Base-by-base conservation (phyloP, 1,284 basidiomycete species). In the Sanguinoderma infundibulare region DNA sequence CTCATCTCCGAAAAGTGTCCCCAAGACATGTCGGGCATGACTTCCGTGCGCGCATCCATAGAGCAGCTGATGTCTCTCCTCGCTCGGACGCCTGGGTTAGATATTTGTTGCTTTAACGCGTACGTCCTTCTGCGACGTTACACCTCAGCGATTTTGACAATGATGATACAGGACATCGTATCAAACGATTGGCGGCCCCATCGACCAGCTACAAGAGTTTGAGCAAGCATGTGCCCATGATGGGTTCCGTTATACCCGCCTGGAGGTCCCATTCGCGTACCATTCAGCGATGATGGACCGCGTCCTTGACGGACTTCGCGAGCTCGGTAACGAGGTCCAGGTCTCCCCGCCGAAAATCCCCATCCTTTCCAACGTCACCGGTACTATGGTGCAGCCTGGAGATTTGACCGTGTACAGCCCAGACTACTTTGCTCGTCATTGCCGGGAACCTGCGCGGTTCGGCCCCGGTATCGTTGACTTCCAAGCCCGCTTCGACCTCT, bases 251-350 rank as follows among this genome's bases (percentile, higher is more conserved):
- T 79, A 72, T 54, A 70, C 77, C 6, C 66, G 80, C 42, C 76
- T 91, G 1, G 66, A 76, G 2, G 82, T 88, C 9, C 83, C 85
- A 1, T 88, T 84, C 61, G 89, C 83, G 4, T 89, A 84, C 68
- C 90, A 92, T 72, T 87, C 85, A 49, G 57, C 74, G 5, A 83
- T 85, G 1, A 88, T 91, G 88, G 69, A 75, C 8, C 82, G 87
- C 0, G 68, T 90, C 8, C 64, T 85, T 17, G 75, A 79, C 14
- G 81, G 82, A 35, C 78, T 91, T 32, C 74, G 71, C 22, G 61
- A 62, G 0, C 66, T 84, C 6, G 78, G 80, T 12, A 66, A 68
- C n/a, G 70, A 67, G 7, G 67, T 84, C 46, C 68, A 70, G 0
- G 66, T 85, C 39, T 72, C 70, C 10, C 62, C 85, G 0, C 87